Evolutionary conservation across 2,329 filamentous ascomycete genomes (phyloP).

Genomic region (Colletotrichum chlorophyti): DNA sequence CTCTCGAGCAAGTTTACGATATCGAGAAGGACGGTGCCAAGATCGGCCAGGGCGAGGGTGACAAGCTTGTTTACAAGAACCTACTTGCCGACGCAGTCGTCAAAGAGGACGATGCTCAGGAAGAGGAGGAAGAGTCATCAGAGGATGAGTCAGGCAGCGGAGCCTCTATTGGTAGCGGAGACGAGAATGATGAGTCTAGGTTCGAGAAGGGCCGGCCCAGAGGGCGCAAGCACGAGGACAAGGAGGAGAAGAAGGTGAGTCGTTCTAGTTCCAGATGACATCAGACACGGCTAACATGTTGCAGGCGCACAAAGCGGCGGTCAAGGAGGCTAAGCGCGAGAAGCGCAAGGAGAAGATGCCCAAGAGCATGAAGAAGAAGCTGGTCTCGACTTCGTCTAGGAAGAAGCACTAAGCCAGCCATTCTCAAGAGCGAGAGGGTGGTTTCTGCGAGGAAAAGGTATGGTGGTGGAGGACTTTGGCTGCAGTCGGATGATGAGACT

Average conservation of each 20-base stretch:
- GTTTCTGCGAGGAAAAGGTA: background rate
- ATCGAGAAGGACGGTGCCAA: conserved; percentile 88
- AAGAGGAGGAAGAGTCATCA: conserved; percentile 44
- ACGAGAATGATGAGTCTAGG: conserved; percentile 54
- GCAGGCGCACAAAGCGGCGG: conserved; percentile 78
- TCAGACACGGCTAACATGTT: conserved; percentile 32
- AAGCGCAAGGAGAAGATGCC: conserved; percentile 95
- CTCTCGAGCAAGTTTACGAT: conserved; percentile 94
- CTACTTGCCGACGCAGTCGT: conserved; percentile 76
- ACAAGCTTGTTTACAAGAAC: conserved; percentile 83
- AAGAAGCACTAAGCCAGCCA: conserved; percentile 62
- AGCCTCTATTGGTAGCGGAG: conserved; percentile 51
- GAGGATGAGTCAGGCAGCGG: conserved; percentile 56
- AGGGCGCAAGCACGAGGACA: conserved; percentile 88
- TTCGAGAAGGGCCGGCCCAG: conserved; percentile 75
- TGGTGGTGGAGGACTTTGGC: background rate
- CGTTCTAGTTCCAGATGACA: accelerated
- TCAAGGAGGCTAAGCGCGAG: conserved; percentile 95
- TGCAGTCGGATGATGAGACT: conserved; percentile 57
- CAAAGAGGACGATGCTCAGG: conserved; percentile 40
- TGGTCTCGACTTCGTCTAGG: conserved; percentile 69
- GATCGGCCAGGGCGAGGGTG: conserved; percentile 75
- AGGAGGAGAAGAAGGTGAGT: conserved; percentile 80
- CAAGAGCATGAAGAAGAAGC: conserved; percentile 92
- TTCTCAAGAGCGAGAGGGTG: background rate